Percentiles rank a stretch among this genome's conserved stretches.
phyloP scores from a whole-genome alignment of 208 protist species.

The Borovskyia barvae region DNA sequence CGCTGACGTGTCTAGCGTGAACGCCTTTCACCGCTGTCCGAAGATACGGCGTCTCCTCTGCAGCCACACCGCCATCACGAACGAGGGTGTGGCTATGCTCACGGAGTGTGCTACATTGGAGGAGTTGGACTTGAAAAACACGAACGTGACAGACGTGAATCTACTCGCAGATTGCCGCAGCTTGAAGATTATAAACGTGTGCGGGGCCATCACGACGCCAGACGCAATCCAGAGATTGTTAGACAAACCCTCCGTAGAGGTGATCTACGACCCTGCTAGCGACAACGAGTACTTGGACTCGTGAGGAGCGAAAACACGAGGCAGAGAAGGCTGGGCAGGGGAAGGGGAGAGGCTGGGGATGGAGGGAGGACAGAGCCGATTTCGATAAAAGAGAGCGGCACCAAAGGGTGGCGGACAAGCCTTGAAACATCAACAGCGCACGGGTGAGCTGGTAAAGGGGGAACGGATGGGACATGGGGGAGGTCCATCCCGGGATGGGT shows the following conservation, averaged over 20 bases:
- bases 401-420: too few species aligned
- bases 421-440: too few species aligned
- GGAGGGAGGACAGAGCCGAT: background rate
- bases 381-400: background rate
- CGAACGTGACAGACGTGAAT: slow-evolving; percentile 57
- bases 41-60: slow-evolving; percentile 74
- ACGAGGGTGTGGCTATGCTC: slow-evolving; percentile 65
- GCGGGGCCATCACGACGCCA: slow-evolving; percentile 34
- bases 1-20: slow-evolving; percentile 69
- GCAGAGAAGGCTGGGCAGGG: background rate
- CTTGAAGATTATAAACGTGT: slow-evolving; percentile 71
- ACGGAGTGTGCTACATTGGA: slow-evolving; percentile 58
- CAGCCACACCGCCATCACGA: slow-evolving; percentile 55
- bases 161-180: slow-evolving; percentile 48
- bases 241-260: slow-evolving; percentile 42
- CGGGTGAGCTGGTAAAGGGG: too few species aligned
- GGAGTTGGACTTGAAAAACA: slow-evolving; percentile 77
- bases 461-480: too few species aligned
- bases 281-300: slow-evolving; percentile 34
- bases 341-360: slow-evolving; percentile 3
- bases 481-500: too few species aligned
- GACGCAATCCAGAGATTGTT: slow-evolving; percentile 52
- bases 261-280: slow-evolving; percentile 73
- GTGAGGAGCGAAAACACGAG: background rate
- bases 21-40: slow-evolving; percentile 74